Evolutionary conservation across 2,329 filamentous ascomycete genomes (phyloP).

Genomic region (Talaromyces sp.): DNA sequence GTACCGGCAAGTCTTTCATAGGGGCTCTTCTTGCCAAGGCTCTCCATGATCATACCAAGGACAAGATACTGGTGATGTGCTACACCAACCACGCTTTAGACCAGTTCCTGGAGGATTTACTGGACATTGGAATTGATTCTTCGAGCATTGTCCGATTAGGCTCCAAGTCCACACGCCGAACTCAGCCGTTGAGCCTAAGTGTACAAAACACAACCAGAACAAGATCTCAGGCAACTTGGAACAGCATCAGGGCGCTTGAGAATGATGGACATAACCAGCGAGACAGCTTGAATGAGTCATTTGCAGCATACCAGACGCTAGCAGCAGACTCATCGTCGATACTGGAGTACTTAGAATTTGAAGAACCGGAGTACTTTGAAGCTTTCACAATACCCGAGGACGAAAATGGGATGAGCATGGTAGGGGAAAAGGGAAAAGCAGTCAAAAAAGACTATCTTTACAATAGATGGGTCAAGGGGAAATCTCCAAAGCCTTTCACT

Average conservation of each 20-base stretch:
- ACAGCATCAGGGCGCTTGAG: background rate
- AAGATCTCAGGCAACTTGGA: background rate
- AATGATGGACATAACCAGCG: background rate
- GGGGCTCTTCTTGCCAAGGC: slow-evolving; percentile 58
- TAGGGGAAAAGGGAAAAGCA: slow-evolving; percentile 41
- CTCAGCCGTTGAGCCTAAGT: slow-evolving; percentile 43
- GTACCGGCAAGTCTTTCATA: slow-evolving; percentile 70
- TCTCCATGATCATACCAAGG: slow-evolving; percentile 44
- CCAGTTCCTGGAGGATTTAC: slow-evolving; percentile 60
- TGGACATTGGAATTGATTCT: slow-evolving; percentile 51
- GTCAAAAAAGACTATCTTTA: slow-evolving; percentile 48
- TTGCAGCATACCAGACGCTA: background rate
- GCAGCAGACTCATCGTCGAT: slow-evolving; percentile 13
- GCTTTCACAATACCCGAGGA: slow-evolving; percentile 50
- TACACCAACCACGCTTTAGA: slow-evolving; percentile 65
- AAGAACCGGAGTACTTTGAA: slow-evolving; percentile 48
- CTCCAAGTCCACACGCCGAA: slow-evolving; percentile 49
- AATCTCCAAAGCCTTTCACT: slow-evolving; percentile 41
- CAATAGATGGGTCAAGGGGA: slow-evolving; percentile 46
- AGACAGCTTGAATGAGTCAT: background rate
- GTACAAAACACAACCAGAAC: slow-evolving; percentile 24
- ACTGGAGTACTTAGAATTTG: slow-evolving; percentile 49
- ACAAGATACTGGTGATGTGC: slow-evolving; percentile 57
- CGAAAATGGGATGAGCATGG: slow-evolving; percentile 40
- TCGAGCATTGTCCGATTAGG: slow-evolving; percentile 57